These are phyloP conservation scores for Sclerotinia nivalis DNA, from an alignment of 2,329 filamentous ascomycete genomes.

Conservation along the genomic window DNA sequence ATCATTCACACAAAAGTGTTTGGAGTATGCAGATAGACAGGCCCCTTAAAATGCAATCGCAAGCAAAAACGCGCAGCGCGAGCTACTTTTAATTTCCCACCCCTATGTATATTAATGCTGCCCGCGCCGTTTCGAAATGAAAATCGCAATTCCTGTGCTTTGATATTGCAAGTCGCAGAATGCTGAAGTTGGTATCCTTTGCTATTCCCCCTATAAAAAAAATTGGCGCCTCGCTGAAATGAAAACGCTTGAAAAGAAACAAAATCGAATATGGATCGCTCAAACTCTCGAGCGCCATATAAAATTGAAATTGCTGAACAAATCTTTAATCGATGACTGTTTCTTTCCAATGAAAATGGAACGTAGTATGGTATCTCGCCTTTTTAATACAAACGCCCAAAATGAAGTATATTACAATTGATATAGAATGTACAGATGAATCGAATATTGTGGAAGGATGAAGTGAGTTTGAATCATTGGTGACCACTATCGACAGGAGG, in stretches of 20 bases:
- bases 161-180: conserved; percentile 18
- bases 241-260: conserved; percentile 1
- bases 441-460: conserved; percentile 24
- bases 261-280: conserved; percentile 6
- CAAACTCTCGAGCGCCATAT: conserved; percentile 16
- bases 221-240: conserved; percentile 6
- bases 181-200: conserved; percentile 7
- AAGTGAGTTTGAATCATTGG: conserved; percentile 6
- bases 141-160: conserved; percentile 24
- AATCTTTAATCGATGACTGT: conserved; percentile 10
- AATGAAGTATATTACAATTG: conserved; percentile 22
- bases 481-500: conserved; percentile 30
- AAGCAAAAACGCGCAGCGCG: conserved; percentile 36
- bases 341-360: conserved; percentile 16
- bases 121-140: conserved; percentile 26
- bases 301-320: conserved; percentile 29
- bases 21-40: neutral
- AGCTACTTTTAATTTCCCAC: conserved; percentile 41
- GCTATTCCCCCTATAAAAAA: conserved; percentile 5
- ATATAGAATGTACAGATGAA: conserved; percentile 30
- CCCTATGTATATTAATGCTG: conserved; percentile 36
- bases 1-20: neutral
- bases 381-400: conserved; percentile 16
- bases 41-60: conserved; percentile 6
- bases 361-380: conserved; percentile 12